Percentiles rank a stretch among this genome's conserved stretches.
Evolutionary conservation across 805 yeast species (phyloP).

Genomic region (Kuraishia floccosa): DNA sequence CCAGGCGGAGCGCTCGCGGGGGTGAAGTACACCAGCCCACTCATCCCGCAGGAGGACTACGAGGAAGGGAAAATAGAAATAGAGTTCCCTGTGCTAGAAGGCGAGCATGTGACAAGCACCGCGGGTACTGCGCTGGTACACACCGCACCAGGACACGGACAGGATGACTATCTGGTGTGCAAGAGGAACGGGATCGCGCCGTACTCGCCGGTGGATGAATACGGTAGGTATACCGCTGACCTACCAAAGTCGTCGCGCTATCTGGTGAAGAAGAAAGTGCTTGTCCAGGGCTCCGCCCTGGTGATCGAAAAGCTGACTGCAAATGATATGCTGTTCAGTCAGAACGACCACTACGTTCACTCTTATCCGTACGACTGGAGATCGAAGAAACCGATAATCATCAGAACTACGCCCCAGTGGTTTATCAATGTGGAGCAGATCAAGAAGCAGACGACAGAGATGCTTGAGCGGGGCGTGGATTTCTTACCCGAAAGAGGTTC

Average conservation of each 20-base stretch:
- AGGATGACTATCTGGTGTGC: constrained; percentile 79
- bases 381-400: constrained; percentile 88
- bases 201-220: constrained; percentile 68
- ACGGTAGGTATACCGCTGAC: constrained; percentile 52
- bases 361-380: constrained; percentile 98
- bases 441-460: constrained; percentile 46
- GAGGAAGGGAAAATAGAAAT: neutral
- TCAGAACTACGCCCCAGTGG: constrained; percentile 96
- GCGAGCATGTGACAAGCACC: constrained; percentile 65
- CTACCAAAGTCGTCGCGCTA: constrained; percentile 31
- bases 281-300: constrained; percentile 41
- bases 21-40: constrained; percentile 44
- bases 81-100: constrained; percentile 55
- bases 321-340: constrained; percentile 32
- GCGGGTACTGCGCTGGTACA: constrained; percentile 97
- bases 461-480: constrained; percentile 43
- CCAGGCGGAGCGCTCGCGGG: constrained; percentile 30
- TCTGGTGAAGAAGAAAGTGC: constrained; percentile 40
- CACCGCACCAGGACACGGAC: constrained; percentile 97
- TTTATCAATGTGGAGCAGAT: constrained; percentile 77
- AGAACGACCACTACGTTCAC: constrained; percentile 48
- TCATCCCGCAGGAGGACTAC: constrained; percentile 13
- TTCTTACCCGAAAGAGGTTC: constrained; percentile 70
- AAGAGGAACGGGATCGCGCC: constrained; percentile 41
- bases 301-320: constrained; percentile 32